Evolutionary conservation across 2,329 filamentous ascomycete species (phyloP), one percentile per base, ranked within the genome.

Genomic region (Huntiella moniliformis): DNA sequence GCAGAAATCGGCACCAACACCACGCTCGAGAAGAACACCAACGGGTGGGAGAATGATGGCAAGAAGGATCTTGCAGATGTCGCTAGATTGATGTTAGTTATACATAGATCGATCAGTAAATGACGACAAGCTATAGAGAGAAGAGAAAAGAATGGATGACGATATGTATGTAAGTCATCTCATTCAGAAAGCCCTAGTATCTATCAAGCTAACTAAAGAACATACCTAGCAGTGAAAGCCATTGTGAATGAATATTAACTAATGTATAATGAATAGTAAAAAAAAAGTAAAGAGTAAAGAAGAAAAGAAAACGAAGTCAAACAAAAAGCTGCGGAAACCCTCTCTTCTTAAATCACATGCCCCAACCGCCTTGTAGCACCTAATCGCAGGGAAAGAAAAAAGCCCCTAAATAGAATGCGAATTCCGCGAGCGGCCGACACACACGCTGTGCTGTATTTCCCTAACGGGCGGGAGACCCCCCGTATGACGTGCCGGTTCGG

Each of bases 11-110:
- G 79, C 76, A 60, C 79, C 79, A 67, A 86, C 93, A 57, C 86
- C 86, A 56, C 81, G 77, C 79, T 94, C 86, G 55, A 94, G 82
- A 74, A 93, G 91, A 61, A 94, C 86, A 68, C 86, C 86, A 47
- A 94, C 67, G 60, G 86, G 86, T 48, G 86, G 86, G 53, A 94
- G 76, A 67, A 94, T 68, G 70, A 94, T 70, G 70, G 86, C 86
- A 67, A 93, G 73, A 66, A 93, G 73, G 70, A 76, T 74, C 65
- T 76, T 76, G 71, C 67, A 72, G 55, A 76, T 74, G 53, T 76
- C 71, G 56, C 63, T 65, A 11, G 12, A 36, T 36, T 15, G 34
- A 41, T 41, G 15, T 41, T 22, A n/a, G 12, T 36, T 36, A 16
- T n/a, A 3, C 12, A 6, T 36, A n/a, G 11, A 36, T 36, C n/a